phyloP scores from a whole-genome alignment of 805 yeast genomes.

The Debaryomyces castellii region DNA sequence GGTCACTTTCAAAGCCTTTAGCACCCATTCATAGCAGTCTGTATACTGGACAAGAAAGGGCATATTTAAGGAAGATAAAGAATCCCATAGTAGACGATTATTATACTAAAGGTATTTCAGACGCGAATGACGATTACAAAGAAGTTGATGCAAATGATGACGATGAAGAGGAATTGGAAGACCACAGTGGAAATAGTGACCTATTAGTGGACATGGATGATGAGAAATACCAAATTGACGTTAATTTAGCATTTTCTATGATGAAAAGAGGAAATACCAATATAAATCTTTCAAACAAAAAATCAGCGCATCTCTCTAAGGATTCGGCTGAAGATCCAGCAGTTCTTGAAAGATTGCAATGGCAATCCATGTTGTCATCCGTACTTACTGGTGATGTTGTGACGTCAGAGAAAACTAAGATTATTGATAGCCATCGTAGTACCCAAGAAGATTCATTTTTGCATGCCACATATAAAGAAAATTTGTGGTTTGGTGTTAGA shows the following conservation, averaged over 20 bases:
- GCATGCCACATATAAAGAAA: slow-evolving; percentile 61
- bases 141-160: slow-evolving; percentile 22
- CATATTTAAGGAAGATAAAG: slow-evolving; percentile 61
- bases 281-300: slow-evolving; percentile 33
- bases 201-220: slow-evolving; percentile 41
- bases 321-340: slow-evolving; percentile 45
- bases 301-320: slow-evolving; percentile 33
- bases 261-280: slow-evolving; percentile 32
- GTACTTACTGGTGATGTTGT: slow-evolving; percentile 96
- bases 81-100: slow-evolving; percentile 67
- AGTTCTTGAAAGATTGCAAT: slow-evolving; percentile 78
- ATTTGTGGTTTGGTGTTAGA: slow-evolving; percentile 82
- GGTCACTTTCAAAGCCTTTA: slow-evolving; percentile 18
- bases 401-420: slow-evolving; percentile 79
- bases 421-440: slow-evolving; percentile 46
- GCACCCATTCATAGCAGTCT: slow-evolving; percentile 16
- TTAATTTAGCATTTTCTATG: slow-evolving; percentile 35
- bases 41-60: slow-evolving; percentile 63
- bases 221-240: slow-evolving; percentile 50
- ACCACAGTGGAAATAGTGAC: slow-evolving; percentile 19
- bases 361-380: slow-evolving; percentile 91
- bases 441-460: slow-evolving; percentile 47
- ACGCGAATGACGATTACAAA: slow-evolving; percentile 26
- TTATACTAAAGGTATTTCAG: slow-evolving; percentile 64
- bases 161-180: slow-evolving; percentile 21